Percentiles rank a stretch among this genome's conserved stretches.
Evolutionary conservation across 352 stramenopile species (phyloP).

Genomic region (Elongisporangium anandrum): DNA sequence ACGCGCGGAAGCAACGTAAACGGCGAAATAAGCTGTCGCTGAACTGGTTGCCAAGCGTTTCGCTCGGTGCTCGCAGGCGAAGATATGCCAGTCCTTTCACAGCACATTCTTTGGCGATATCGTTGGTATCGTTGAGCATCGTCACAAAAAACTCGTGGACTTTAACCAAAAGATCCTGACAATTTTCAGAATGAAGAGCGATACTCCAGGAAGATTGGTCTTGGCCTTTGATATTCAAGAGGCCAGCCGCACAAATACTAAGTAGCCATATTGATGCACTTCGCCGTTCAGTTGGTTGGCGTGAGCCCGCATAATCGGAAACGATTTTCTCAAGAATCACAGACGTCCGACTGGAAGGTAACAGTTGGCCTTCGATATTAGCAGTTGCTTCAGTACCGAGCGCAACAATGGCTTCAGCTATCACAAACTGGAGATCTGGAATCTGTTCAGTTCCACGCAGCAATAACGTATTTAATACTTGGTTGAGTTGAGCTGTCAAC

Average conservation of each 20-base stretch:
- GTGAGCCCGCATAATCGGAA: constrained; percentile 27
- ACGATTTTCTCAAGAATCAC: constrained; percentile 39
- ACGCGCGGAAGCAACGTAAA: constrained; percentile 74
- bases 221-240: constrained; percentile 4
- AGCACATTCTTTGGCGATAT: constrained; percentile 64
- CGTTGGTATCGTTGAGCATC: constrained; percentile 71
- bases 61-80: constrained; percentile 41
- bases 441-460: constrained; percentile 18
- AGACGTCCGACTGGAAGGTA: constrained; percentile 26
- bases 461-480: constrained; percentile 17
- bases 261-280: constrained; percentile 64
- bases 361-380: neutral
- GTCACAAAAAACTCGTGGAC: constrained; percentile 77
- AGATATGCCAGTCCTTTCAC: constrained; percentile 79
- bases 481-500: constrained; percentile 16
- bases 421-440: constrained; percentile 44
- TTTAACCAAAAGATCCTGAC: constrained; percentile 16
- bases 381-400: constrained; percentile 30
- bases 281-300: constrained; percentile 36
- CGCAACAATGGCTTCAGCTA: constrained; percentile 50
- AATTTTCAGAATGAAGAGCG: neutral
- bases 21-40: constrained; percentile 76
- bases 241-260: constrained; percentile 54
- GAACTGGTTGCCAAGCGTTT: constrained; percentile 54
- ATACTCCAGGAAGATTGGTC: neutral